phyloP scores from a whole-genome alignment of 148 eudicot species.

The Camellia japonica region DNA sequence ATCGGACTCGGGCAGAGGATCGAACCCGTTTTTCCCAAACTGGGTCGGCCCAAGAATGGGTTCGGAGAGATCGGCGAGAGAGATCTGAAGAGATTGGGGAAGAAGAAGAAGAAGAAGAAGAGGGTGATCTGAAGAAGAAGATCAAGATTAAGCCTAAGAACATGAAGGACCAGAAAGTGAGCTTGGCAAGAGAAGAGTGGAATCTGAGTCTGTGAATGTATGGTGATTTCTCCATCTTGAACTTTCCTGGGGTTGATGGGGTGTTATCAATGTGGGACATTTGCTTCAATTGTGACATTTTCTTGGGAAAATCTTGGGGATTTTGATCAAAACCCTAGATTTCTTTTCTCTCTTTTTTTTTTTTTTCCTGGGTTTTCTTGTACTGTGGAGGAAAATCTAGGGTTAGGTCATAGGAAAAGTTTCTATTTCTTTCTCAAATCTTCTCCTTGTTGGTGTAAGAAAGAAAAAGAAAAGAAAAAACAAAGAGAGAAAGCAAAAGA shows the following conservation, averaged over 20 bases:
- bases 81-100: slow-evolving; percentile 37
- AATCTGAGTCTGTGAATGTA: slow-evolving; percentile 44
- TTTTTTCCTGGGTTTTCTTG: background rate
- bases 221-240: slow-evolving; percentile 64
- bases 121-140: slow-evolving; percentile 41
- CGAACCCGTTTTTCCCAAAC: slow-evolving; percentile 69
- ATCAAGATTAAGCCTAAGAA: slow-evolving; percentile 52
- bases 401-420: slow-evolving; percentile 8
- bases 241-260: slow-evolving; percentile 66
- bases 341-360: background rate
- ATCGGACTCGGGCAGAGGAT: slow-evolving; percentile 52
- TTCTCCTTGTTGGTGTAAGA: background rate
- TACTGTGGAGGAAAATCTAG: slow-evolving; percentile 3
- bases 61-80: slow-evolving; percentile 56
- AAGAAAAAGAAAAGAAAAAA: background rate
- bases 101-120: slow-evolving; percentile 14
- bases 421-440: background rate
- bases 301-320: slow-evolving; percentile 23
- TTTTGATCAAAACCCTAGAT: slow-evolving; percentile 29
- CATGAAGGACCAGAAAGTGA: slow-evolving; percentile 56
- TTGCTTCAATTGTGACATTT: slow-evolving; percentile 33
- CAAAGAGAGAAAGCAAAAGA: background rate
- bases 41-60: slow-evolving; percentile 62
- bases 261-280: slow-evolving; percentile 47
- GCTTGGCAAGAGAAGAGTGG: slow-evolving; percentile 53